Conservation (phyloP, 1,284 basidiomycete genomes). For the Pascua sp. region DNA sequence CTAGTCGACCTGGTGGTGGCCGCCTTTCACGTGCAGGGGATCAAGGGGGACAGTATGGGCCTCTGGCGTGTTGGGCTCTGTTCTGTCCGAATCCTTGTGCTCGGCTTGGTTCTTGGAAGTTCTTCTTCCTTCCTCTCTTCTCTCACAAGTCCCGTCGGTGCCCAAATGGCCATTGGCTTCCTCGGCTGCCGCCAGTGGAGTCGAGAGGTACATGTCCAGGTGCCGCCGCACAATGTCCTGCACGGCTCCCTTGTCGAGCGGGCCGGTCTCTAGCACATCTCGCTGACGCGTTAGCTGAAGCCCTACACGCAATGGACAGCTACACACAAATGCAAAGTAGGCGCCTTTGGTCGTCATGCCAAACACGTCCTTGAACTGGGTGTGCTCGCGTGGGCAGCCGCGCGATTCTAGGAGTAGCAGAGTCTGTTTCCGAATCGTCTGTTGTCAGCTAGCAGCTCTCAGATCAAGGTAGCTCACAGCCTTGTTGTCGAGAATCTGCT, state of each 20-base stretch:
- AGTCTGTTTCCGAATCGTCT: constrained; percentile 44
- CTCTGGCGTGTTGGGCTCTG: no score
- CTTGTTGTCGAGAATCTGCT: constrained; percentile 17
- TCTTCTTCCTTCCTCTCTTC: no score
- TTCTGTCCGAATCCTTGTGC: no score
- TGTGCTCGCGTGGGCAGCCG: constrained; percentile 31
- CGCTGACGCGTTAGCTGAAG: constrained; percentile 12
- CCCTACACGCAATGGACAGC: no score
- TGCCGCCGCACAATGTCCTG: constrained; percentile 33
- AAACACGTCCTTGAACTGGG: constrained; percentile 44
- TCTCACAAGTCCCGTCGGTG: no score
- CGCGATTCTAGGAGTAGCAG: constrained; percentile 32
- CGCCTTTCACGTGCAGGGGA: no score
- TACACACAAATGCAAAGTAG: constrained; percentile 45
- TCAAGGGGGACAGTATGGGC: no score
- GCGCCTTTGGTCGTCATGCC: constrained; percentile 39
- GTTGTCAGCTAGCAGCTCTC: background rate
- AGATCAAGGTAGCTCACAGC: constrained; percentile 5
- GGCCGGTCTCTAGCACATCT: constrained; percentile 14
- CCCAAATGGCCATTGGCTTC: no score
- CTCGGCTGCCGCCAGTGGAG: background rate
- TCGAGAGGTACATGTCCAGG: constrained; percentile 42
- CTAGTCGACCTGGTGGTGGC: no score
- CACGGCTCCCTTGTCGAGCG: constrained; percentile 32
- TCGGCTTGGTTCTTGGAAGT: no score